A percentile compares a stretch with the other conserved stretches of the same genome.
These are phyloP conservation scores for Lentinula detonsa DNA, from an alignment of 768 basidiomycete species.

Conservation along the genomic window DNA sequence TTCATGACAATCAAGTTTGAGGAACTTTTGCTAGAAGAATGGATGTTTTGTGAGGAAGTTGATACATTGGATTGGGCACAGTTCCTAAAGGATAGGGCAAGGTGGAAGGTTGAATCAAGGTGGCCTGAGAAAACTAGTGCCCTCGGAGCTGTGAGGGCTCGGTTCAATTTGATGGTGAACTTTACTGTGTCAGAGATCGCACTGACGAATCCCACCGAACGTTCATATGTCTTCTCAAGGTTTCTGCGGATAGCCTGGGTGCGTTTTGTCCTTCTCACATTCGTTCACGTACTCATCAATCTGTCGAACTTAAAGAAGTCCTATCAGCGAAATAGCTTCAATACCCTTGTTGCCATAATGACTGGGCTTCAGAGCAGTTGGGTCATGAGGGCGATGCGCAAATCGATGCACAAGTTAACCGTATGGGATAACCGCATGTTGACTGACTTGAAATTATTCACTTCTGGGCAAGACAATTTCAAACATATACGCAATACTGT, in stretches of 20 bases:
- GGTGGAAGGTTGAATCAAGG: conserved; percentile 58
- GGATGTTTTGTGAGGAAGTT: conserved; percentile 56
- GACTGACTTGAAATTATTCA: conserved; percentile 64
- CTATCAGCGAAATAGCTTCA: conserved; percentile 72
- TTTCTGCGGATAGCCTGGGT: conserved; percentile 87
- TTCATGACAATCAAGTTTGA: conserved; percentile 84
- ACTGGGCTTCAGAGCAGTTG: conserved; percentile 66
- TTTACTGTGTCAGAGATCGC: conserved; percentile 81
- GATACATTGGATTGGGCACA: conserved; percentile 80
- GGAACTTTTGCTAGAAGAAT: conserved; percentile 74
- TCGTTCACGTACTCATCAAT: conserved; percentile 1
- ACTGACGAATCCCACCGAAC: conserved; percentile 60
- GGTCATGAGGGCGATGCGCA: conserved; percentile 62
- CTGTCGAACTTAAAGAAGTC: conserved; percentile 52
- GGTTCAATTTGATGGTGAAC: conserved; percentile 81
- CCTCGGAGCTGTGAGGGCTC: conserved; percentile 65
- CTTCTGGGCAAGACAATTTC: conserved; percentile 63
- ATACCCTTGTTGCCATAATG: conserved; percentile 74
- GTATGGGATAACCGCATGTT: conserved; percentile 70
- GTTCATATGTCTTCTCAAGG: conserved; percentile 63
- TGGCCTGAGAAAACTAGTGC: conserved; percentile 61
- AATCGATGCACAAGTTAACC: conserved; percentile 60
- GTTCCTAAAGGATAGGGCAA: conserved; percentile 70
- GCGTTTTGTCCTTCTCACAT: conserved; percentile 8
- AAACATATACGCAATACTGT: conserved; percentile 65